Base-by-base conservation (phyloP, 257 asterid species). In the Asclepias syriaca region DNA sequence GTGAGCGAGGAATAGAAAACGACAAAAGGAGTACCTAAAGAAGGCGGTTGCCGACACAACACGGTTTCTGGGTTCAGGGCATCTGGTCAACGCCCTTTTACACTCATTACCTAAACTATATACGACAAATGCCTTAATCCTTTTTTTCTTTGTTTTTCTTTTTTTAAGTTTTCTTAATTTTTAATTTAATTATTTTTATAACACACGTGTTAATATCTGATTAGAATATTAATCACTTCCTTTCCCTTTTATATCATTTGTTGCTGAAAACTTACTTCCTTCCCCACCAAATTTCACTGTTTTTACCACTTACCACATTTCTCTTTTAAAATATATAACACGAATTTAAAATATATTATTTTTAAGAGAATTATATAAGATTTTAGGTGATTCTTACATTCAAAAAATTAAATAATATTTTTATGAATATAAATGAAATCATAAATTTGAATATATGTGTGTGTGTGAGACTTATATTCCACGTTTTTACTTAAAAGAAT, bases 21-120 rank as follows among this genome's bases (percentile, higher is more conserved):
- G 68, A 64, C 68, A 64, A 64, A 34, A 15, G 8, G 22, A 37
- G 15, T 50, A 18, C 48, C 49, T 0, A 0, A 7, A 6, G 6
- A 64, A 37, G 68, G 68, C 43, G 68, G 50, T 64, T 64, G 68
- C 68, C 68, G 68, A 64, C 68, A 64, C 16, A 8, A 18, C 27
- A 64, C 68, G 68, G 21, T 4, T 37, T 63, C 68, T 16, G 0
- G 6, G 63, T 22, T 21, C 63, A 21, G 0, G 10, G 48, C 1
- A 63, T 34, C 67, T 63, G n/a, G 67, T 63, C 49, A 63, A 63
- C 14, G 14, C 12, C 11, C 24, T 14, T 14, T 54, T 54, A 53
- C 24, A 48, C 14, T 29, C 34, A n/a, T 40, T 18, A 13, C 49
- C 2, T 8, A 63, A 63, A 63, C 68, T 63, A 29, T 1, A 63